Evolutionary conservation across 1,139 yeast species (phyloP), one percentile per base, ranked within the genome.

Genomic region (Diutina rugosa): DNA sequence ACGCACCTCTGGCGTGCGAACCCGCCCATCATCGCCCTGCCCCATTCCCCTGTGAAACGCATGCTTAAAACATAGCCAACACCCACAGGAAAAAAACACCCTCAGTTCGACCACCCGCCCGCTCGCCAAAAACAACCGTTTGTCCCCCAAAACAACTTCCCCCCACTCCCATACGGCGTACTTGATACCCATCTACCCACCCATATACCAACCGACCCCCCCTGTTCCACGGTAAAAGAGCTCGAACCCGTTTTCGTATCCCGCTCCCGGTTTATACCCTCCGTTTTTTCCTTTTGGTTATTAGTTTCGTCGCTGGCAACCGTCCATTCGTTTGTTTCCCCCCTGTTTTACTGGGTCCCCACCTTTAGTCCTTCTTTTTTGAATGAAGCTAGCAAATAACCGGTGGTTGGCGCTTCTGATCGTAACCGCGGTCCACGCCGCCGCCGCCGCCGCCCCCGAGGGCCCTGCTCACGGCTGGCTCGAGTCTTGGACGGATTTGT

Each of bases 31-130:
- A 49, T 49, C 53, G 44, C 44, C 53, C 32, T 30, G 29, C 18
- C 8, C 29, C 41, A 49, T 49, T 49, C 53, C 44, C 53, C 21
- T 49, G 45, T 49, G 53, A 49, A 49, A 49, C 53, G 53, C 53
- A 30, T 18, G 26, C 44, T 49, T 49, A 49, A 49, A 49, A 49
- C 53, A 16, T 49, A 49, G 53, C 53, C 53, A 49, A 16, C 9
- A 32, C 26, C 51, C 51, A 12, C 41, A n/a, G 45, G 14, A 30
- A 49, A 30, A 49, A 32, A 32, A 32, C 41, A 35, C 41, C 4
- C 6, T 5, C 41, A 8, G 41, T 35, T 35, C 5, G 41, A 5
- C 35, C 35, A 32, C 26, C 26, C 35, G 35, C 41, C 41, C 41
- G 41, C 41, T 35, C 26, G 26, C 26, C 12, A 38, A 3, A 38